Base-by-base conservation (phyloP, 345 rosid species). In the Pistacia atlantica region DNA sequence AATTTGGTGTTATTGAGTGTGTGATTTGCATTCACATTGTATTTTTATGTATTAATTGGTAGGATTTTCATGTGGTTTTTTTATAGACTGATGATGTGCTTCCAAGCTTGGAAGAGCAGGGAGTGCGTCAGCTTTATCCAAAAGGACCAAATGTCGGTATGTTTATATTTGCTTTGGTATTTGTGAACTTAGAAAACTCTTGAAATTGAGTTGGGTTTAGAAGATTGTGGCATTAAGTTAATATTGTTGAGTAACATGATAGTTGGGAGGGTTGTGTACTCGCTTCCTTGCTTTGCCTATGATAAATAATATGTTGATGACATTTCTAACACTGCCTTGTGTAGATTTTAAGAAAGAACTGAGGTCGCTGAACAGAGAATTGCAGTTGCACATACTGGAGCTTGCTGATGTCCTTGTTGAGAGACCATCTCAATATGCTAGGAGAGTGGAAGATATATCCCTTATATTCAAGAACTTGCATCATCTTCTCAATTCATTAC, bases 341-440 rank as follows among this genome's bases (percentile, higher is more conserved):
- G 35, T 80, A 96, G 97, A 96, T 90, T 93, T 89, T 78, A 96
- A 93, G 86, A 93, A 93, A 67, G 98, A 89, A 71, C 82, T 96
- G 33, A 82, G 92, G 75, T 84, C 89, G 0, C 83, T 96, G 57
- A 96, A 92, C 79, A 86, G 99, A 79, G 97, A 96, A 68, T 69
- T 96, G 72, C 98, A 96, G 80, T 85, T 96, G 71, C 97, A 96
- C 76, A 89, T 93, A 75, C 77, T 96, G 85, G 97, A 92, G 82
- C 97, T 96, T 70, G 92, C 97, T 56, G 99, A 96, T 85, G 95
- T 91, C 78, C 97, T 92, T 80, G 95, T 96, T 75, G 99, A 91
- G 78, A 91, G 98, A 66, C 99, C 98, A 16, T 93, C 99, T 63
- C 97, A 93, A 76, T 96, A 93, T 71, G 99, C 98, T 5, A 90